These are phyloP conservation scores for Isabelozyma heimii DNA, from an alignment of 805 yeast species.

Conservation along the genomic window DNA sequence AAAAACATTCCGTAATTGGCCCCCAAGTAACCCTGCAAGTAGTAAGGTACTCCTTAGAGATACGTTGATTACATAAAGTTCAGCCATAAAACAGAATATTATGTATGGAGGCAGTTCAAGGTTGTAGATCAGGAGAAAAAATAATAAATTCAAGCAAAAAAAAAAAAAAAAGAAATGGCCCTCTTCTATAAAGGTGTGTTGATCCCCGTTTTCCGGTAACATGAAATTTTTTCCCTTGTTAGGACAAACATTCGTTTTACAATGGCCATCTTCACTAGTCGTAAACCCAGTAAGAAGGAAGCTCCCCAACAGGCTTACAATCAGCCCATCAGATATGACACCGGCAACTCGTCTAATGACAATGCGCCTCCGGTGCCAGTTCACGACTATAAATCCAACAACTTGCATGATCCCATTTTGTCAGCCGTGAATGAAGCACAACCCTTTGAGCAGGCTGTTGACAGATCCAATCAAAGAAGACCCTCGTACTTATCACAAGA, in stretches of 20 bases:
- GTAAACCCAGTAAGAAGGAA: slow-evolving; percentile 20
- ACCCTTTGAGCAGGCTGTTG: slow-evolving; percentile 74
- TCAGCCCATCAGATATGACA: neutral
- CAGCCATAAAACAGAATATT: too few species aligned
- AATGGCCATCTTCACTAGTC: slow-evolving; percentile 32
- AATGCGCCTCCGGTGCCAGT: neutral
- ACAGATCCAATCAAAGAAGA: slow-evolving; percentile 31
- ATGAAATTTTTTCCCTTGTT: neutral
- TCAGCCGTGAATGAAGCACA: slow-evolving; percentile 94
- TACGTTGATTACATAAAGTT: too few species aligned
- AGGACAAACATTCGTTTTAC: neutral
- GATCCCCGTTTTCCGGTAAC: neutral
- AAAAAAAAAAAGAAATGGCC: neutral
- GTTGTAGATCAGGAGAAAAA: neutral
- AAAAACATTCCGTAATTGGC: neutral
- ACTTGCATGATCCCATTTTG: slow-evolving; percentile 84
- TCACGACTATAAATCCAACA: slow-evolving; percentile 17
- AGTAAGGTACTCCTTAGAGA: too few species aligned
- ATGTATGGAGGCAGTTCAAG: neutral
- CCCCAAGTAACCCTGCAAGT: neutral
- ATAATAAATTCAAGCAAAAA: too few species aligned
- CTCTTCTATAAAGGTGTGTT: neutral
- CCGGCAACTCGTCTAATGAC: neutral
- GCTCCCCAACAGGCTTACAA: neutral
- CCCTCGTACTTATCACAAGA: slow-evolving; percentile 46